Evolutionary conservation across 345 rosid genomes (phyloP).

Genomic region (Clausena lansium): DNA sequence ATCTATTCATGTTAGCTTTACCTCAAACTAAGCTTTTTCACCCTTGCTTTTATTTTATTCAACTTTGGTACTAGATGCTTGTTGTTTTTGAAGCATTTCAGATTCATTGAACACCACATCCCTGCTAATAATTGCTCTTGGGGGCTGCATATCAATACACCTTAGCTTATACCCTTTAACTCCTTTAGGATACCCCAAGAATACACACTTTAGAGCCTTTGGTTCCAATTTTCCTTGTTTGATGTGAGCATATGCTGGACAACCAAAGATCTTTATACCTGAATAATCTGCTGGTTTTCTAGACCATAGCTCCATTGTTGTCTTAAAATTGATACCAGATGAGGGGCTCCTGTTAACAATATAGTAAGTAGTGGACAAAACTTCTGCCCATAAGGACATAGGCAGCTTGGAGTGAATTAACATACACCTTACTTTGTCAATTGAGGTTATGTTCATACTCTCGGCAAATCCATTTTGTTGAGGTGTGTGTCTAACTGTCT

Average conservation of each 20-base stretch:
- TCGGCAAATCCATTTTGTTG: neutral
- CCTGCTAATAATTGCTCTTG: neutral
- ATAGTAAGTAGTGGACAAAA: too few relatives aligned
- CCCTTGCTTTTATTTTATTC: too few relatives aligned
- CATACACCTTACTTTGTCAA: neutral
- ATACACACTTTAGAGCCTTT: neutral
- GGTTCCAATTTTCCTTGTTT: neutral
- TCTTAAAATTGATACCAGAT: neutral
- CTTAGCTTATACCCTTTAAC: neutral
- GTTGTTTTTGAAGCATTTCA: too few relatives aligned
- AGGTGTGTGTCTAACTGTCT: neutral
- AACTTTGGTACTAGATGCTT: too few relatives aligned
- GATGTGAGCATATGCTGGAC: neutral
- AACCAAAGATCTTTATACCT: neutral
- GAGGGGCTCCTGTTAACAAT: neutral
- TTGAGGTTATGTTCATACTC: neutral
- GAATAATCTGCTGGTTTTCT: neutral
- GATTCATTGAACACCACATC: neutral
- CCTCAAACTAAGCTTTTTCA: too few relatives aligned
- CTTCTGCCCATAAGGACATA: neutral
- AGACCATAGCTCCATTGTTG: neutral
- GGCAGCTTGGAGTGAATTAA: rapidly evolving
- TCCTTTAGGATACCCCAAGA: neutral
- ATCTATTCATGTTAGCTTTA: too few relatives aligned
- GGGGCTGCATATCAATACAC: rapidly evolving